Evolutionary conservation across 345 rosid species (phyloP).

Genomic region (Rhodamnia argentea): DNA sequence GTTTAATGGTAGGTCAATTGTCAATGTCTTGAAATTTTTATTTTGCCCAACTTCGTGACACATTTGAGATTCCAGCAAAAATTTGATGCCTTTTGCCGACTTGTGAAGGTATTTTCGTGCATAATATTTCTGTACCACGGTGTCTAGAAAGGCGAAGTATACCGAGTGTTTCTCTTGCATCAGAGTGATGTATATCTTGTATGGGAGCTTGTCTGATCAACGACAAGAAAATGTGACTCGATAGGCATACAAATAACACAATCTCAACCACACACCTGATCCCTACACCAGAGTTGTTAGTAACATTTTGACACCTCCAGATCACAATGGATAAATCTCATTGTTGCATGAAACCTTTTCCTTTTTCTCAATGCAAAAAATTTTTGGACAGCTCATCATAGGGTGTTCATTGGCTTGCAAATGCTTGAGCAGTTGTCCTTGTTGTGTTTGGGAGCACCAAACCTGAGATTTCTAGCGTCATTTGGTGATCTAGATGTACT

Average conservation of each 20-base stretch:
- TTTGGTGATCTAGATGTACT: not conserved
- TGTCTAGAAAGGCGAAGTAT: not conserved
- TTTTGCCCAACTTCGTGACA: not conserved
- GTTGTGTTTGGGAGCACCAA: not conserved
- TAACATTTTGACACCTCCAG: not conserved
- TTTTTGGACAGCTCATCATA: not conserved
- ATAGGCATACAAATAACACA: not conserved
- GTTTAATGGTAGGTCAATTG: not conserved
- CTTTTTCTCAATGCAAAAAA: not conserved
- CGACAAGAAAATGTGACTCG: not conserved
- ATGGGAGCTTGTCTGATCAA: not conserved
- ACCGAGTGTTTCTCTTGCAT: not conserved
- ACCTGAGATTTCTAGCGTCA: not conserved
- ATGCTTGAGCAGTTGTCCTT: not conserved
- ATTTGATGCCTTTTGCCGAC: not conserved
- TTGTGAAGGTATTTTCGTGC: not conserved
- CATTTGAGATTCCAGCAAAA: not conserved
- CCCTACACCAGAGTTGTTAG: not conserved
- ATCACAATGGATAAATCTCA: not conserved
- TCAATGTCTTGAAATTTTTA: not conserved
- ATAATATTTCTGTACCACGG: not conserved
- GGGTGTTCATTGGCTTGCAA: not conserved
- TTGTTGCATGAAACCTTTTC: not conserved
- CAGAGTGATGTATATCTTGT: not conserved
- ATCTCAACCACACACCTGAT: not conserved